phyloP scores from a whole-genome alignment of 78 protist genomes.

The Dictyostelium brefeldianum region DNA sequence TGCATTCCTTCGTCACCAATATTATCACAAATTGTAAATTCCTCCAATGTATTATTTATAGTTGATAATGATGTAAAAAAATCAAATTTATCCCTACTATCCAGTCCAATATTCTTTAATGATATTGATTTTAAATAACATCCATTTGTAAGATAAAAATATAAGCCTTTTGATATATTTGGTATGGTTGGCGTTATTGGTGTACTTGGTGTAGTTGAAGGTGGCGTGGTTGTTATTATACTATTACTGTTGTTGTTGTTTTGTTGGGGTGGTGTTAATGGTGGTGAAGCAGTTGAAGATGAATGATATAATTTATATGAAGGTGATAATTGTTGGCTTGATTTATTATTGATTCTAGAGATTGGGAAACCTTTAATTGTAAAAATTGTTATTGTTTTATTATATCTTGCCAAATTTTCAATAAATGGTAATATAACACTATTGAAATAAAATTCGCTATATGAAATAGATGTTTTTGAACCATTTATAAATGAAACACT shows the following conservation, averaged over 20 bases:
- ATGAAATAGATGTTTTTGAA: neutral
- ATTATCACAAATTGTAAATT: conserved; percentile 9
- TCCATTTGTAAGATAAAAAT: neutral
- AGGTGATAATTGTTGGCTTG: neutral
- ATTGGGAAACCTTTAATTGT: conserved; percentile 60
- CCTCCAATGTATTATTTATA: neutral
- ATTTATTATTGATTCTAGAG: neutral
- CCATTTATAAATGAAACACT: conserved; percentile 39
- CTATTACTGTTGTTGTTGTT: neutral
- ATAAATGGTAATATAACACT: conserved; percentile 47
- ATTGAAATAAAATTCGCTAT: conserved; percentile 20
- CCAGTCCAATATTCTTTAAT: conserved; percentile 1
- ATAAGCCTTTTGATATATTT: neutral
- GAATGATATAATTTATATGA: conserved; percentile 22
- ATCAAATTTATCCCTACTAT: neutral
- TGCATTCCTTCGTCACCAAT: conserved; percentile 35
- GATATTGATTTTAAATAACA: neutral
- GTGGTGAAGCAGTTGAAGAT: neutral
- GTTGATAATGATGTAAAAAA: conserved; percentile 11
- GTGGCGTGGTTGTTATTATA: neutral
- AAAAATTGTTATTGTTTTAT: neutral
- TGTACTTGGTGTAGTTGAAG: neutral
- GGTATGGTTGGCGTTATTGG: neutral
- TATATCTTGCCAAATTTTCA: neutral
- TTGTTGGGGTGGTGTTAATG: neutral